Conservation (phyloP, 768 basidiomycete species). For the Termitomyces heimii region DNA sequence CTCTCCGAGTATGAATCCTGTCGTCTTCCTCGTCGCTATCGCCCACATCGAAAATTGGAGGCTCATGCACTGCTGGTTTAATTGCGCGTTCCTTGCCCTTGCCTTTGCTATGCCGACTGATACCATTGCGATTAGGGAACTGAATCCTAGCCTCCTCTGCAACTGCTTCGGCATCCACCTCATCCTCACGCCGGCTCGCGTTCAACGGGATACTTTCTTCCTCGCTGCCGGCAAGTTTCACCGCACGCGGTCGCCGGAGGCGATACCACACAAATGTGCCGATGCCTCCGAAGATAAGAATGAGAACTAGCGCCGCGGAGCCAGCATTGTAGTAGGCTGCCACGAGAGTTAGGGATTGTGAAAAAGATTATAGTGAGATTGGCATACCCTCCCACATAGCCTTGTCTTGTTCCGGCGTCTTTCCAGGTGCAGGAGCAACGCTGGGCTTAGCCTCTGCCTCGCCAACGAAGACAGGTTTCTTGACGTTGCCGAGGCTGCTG, state of each 20-base stretch:
- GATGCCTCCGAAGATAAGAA: constrained; percentile 63
- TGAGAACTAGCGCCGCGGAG: constrained; percentile 77
- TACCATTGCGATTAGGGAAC: constrained; percentile 6
- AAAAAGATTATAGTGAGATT: background rate
- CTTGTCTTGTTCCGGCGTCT: constrained; percentile 72
- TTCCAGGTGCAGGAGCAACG: constrained; percentile 34
- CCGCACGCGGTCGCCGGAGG: constrained; percentile 34
- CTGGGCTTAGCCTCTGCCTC: constrained; percentile 31
- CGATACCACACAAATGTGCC: constrained; percentile 82
- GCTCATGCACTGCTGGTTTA: constrained; percentile 22
- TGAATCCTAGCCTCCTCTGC: constrained; percentile 24
- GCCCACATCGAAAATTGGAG: constrained; percentile 53
- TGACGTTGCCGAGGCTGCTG: constrained; percentile 67
- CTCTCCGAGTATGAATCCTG: constrained; percentile 12
- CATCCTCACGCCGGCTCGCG: constrained; percentile 35
- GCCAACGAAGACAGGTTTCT: constrained; percentile 60
- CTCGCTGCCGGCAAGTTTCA: constrained; percentile 32
- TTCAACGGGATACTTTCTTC: constrained; percentile 76
- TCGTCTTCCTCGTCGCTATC: constrained; percentile 48
- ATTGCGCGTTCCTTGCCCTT: constrained; percentile 47
- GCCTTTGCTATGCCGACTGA: constrained; percentile 31
- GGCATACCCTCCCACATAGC: constrained; percentile 88
- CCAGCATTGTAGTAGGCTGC: constrained; percentile 94
- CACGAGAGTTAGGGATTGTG: background rate
- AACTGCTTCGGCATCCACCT: constrained; percentile 23